Evolutionary conservation across 768 basidiomycete genomes (phyloP).

Genomic region (Mycena vulgaris): DNA sequence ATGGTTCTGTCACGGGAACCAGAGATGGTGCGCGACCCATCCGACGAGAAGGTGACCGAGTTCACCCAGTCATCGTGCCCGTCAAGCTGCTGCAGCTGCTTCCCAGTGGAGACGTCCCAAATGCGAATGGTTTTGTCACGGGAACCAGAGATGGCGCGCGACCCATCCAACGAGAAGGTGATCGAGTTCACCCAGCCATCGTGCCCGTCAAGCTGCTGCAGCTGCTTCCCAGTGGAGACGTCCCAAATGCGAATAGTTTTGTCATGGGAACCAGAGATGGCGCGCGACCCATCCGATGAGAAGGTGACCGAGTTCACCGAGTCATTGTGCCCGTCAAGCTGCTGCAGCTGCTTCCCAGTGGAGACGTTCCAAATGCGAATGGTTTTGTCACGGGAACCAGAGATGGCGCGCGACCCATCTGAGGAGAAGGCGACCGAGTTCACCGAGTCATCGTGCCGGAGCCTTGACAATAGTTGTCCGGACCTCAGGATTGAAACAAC

Average conservation of each 20-base stretch:
- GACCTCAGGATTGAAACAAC: not conserved
- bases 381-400: not conserved
- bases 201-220: not conserved
- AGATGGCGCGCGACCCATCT: not conserved
- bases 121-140: not conserved
- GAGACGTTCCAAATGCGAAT: not conserved
- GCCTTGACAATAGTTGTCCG: not conserved
- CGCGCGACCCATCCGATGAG: too few relatives aligned
- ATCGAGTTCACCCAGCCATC: not conserved
- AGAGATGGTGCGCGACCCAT: too few relatives aligned
- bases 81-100: not conserved
- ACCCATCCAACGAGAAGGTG: not conserved
- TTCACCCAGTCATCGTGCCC: not conserved
- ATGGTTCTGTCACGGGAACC: too few relatives aligned
- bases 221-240: not conserved
- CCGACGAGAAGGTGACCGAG: too few relatives aligned
- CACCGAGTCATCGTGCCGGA: not conserved
- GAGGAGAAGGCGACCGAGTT: not conserved
- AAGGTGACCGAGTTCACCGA: too few relatives aligned
- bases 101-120: not conserved
- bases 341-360: not conserved
- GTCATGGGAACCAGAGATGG: not conserved
- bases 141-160: conserved; percentile 1
- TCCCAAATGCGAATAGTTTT: conserved; percentile 2
- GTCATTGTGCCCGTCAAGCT: not conserved